Conservation (phyloP, 352 stramenopile genomes). For the Pythium biforme region DNA sequence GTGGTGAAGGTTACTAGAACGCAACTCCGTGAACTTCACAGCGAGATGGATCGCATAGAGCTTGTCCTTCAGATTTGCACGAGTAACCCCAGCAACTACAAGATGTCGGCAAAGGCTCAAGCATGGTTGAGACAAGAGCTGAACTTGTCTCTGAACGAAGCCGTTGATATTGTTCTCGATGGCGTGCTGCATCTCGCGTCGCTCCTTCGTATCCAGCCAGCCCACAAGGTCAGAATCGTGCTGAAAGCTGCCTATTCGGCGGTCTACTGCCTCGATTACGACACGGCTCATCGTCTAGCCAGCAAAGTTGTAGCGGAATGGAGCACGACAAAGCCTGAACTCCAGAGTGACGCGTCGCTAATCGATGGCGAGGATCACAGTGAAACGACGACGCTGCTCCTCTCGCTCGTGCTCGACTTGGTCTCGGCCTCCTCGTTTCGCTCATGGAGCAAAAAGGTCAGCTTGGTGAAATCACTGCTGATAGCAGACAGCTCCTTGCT, state of each 20-base stretch:
- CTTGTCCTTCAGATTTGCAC: slow-evolving; percentile 51
- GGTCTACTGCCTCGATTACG: slow-evolving; percentile 66
- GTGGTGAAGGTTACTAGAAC: slow-evolving; percentile 40
- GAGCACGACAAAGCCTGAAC: slow-evolving; percentile 2
- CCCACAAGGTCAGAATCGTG: slow-evolving; percentile 36
- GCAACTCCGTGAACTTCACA: slow-evolving; percentile 26
- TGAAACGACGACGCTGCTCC: slow-evolving; percentile 37
- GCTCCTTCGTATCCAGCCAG: slow-evolving; percentile 41
- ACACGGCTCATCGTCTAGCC: slow-evolving; percentile 51
- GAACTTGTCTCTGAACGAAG: not conserved
- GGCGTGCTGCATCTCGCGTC: slow-evolving; percentile 51
- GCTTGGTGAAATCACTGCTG: slow-evolving; percentile 12
- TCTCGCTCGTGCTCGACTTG: slow-evolving; percentile 68
- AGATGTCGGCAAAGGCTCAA: slow-evolving; percentile 38
- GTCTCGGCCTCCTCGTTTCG: slow-evolving; percentile 58
- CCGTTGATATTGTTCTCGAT: slow-evolving; percentile 33
- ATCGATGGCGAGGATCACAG: not conserved
- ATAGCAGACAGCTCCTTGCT: slow-evolving; percentile 20
- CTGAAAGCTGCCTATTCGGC: slow-evolving; percentile 69
- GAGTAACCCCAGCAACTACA: slow-evolving; percentile 69
- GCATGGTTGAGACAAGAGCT: slow-evolving; percentile 40
- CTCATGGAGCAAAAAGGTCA: slow-evolving; percentile 59
- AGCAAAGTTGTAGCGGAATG: slow-evolving; percentile 36
- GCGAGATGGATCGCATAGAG: slow-evolving; percentile 33
- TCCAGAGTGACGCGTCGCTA: not conserved